These are phyloP conservation scores for Phylloporus arenicola DNA, from an alignment of 768 basidiomycete genomes.

Conservation along the genomic window DNA sequence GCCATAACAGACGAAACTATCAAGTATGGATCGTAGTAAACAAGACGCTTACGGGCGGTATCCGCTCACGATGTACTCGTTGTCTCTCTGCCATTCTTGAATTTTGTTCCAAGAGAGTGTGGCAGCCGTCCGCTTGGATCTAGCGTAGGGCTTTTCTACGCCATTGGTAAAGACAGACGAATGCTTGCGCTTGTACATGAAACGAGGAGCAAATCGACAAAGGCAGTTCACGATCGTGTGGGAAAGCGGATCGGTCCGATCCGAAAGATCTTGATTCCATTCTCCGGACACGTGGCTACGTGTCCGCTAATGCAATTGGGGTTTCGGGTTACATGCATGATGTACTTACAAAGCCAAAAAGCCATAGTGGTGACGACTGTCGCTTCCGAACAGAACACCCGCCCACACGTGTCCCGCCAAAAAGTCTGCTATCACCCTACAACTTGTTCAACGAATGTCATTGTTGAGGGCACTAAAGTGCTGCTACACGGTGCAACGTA, in stretches of 20 bases:
- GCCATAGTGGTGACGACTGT: conserved; percentile 3
- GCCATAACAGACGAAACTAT: conserved; percentile 1
- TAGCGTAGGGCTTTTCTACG: background rate
- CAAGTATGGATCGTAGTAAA: background rate
- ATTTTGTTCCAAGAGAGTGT: conserved; percentile 55
- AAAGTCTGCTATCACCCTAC: background rate
- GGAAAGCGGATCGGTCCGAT: conserved; percentile 11
- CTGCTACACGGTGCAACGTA: background rate
- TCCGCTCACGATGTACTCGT: conserved; percentile 65
- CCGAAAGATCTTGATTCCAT: conserved; percentile 23
- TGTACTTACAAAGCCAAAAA: conserved; percentile 5
- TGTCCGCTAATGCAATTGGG: conserved; percentile 6
- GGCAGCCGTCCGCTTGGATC: conserved; percentile 1
- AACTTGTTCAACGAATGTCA: background rate
- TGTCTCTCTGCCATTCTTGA: conserved; percentile 67
- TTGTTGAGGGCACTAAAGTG: background rate
- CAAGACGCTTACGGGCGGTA: conserved; percentile 54
- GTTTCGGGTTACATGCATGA: conserved; percentile 13
- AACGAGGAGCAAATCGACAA: background rate
- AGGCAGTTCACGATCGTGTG: conserved; percentile 2
- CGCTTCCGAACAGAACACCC: conserved; percentile 21
- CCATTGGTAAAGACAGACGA: conserved; percentile 9
- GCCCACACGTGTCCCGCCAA: conserved; percentile 12
- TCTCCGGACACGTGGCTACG: conserved; percentile 16
- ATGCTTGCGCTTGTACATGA: conserved; percentile 13